phyloP scores from a whole-genome alignment of 129 eudicot species.

The Chrysanthemum lavandulifolium region DNA sequence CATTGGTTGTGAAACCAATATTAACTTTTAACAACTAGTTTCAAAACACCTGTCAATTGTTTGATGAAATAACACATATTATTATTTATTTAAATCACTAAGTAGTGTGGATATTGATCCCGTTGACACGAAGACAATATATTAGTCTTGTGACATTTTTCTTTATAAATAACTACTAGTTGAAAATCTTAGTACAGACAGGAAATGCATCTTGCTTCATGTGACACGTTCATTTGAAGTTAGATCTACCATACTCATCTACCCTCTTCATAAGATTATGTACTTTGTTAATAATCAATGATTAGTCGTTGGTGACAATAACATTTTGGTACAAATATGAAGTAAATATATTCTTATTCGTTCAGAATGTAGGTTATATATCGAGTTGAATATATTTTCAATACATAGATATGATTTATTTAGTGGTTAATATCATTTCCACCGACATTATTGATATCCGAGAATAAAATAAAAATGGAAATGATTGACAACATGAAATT shows the following conservation, averaged over 20 bases:
- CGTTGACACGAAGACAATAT: neutral
- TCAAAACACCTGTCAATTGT: constrained; percentile 1
- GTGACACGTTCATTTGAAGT: neutral
- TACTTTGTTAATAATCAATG: too few species aligned
- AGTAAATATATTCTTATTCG: neutral
- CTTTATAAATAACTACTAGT: neutral
- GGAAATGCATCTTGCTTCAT: neutral
- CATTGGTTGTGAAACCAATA: neutral
- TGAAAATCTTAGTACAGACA: neutral
- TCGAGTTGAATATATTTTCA: too few species aligned
- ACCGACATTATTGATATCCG: constrained; percentile 26
- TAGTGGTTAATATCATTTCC: constrained; percentile 1
- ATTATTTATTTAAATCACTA: neutral
- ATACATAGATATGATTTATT: too few species aligned
- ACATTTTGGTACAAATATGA: too few species aligned
- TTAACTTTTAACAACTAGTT: neutral
- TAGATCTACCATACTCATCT: neutral
- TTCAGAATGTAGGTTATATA: too few species aligned
- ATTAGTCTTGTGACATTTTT: neutral
- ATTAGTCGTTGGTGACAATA: too few species aligned
- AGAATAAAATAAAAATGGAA: constrained; percentile 19
- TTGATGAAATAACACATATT: neutral
- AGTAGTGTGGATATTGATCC: neutral
- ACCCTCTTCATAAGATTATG: too few species aligned
- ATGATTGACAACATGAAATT: constrained; percentile 41